These are phyloP conservation scores for Clarkia xantiana DNA, from an alignment of 345 rosid species.

Conservation along the genomic window DNA sequence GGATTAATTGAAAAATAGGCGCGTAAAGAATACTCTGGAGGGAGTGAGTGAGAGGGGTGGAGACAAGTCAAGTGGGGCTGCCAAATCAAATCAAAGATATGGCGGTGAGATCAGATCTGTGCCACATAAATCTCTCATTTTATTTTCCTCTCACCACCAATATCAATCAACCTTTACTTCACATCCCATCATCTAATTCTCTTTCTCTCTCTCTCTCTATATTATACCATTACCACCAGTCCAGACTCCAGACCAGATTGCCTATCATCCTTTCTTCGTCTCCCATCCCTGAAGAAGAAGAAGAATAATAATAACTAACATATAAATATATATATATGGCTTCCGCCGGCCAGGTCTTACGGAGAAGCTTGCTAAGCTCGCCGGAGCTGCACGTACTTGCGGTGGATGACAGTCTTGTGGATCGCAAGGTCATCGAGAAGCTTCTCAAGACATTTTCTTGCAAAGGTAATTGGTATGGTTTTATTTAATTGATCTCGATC, in stretches of 20 bases:
- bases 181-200: not conserved
- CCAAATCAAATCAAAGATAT: too few relatives aligned
- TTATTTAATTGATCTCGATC: too few relatives aligned
- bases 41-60: too few relatives aligned
- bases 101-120: too few relatives aligned
- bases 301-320: too few relatives aligned
- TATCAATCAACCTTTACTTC: too few relatives aligned
- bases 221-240: not conserved
- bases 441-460: constrained; percentile 65
- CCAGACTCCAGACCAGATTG: not conserved
- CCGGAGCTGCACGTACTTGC: constrained; percentile 85
- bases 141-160: too few relatives aligned
- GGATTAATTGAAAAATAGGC: too few relatives aligned
- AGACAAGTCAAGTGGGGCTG: too few relatives aligned
- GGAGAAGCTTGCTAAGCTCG: constrained; percentile 7
- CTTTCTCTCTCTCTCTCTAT: not conserved
- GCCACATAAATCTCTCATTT: too few relatives aligned
- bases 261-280: not conserved
- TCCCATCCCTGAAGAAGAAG: not conserved
- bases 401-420: constrained; percentile 76
- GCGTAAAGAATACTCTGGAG: too few relatives aligned
- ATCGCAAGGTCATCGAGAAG: constrained; percentile 65
- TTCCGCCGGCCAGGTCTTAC: constrained; percentile 8
- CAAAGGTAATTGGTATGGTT: constrained; percentile 40
- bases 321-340: too few relatives aligned